Evolutionary conservation across 805 yeast species (phyloP), one percentile per base, ranked within the genome.

Genomic region (Tetrapisispora taiwanensis): DNA sequence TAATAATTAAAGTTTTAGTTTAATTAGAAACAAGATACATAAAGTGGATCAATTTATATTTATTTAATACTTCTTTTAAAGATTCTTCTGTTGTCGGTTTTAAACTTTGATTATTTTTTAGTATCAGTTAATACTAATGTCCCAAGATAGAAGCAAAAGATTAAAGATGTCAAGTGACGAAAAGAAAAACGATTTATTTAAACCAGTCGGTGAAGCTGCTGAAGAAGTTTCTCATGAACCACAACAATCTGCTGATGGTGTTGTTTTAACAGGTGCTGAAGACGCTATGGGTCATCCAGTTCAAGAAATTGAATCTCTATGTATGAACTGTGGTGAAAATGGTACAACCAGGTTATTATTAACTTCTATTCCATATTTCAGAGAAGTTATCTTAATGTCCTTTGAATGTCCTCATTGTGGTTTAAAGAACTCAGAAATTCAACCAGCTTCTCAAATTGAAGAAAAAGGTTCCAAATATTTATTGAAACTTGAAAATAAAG

Each of bases 401-500:
- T 92, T 92, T 64, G 85, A 81, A 52, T 92, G 99, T 66, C 90
- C 92, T 24, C 97, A 89, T 65, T 92, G 99, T 70, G 85, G 86
- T 0, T 78, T 86, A 60, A 84, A 81, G 61, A 90, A 87, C 71
- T 77, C 86, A 33, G 98, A 92, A 67, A 76, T 92, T 53, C 98
- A 92, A 70, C 84, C 97, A n/a, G 99, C 98, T 6, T 80, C 92
- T 5, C 77, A 77, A 45, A 87, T 92, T 50, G 95, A 90, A 55
- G 90, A 83, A 54, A 85, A 84, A 65, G 99, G 98, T 30, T 65
- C 82, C 19, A 76, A 78, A 55, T 85, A 84, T 62, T 68, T 74
- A 24, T 67, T 89, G 49, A 78, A 79, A 59, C 65, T 90, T 38
- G 95, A 84, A 60, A 56, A 58, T 14, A 72, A 73, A 49, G 74